These are phyloP conservation scores for Mycosphaerella arachidis DNA, from an alignment of 2,329 filamentous ascomycete species.

Conservation along the genomic window DNA sequence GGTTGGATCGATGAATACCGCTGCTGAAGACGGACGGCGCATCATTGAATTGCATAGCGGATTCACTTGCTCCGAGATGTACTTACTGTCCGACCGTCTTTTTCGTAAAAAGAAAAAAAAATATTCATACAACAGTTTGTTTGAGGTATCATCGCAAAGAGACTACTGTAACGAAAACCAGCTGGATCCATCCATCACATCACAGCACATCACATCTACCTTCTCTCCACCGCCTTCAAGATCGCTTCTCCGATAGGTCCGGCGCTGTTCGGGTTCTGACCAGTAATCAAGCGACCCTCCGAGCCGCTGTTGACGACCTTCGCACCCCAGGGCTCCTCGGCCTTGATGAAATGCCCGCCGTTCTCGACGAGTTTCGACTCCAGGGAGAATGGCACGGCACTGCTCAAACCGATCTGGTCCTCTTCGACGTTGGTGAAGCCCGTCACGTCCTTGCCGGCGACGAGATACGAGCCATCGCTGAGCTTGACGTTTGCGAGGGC, in stretches of 20 bases:
- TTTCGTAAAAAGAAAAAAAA: too few species aligned
- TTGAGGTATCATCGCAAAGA: not conserved
- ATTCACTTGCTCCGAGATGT: too few species aligned
- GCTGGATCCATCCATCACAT: not conserved
- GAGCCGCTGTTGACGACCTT: conserved; percentile 39
- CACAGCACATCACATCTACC: not conserved
- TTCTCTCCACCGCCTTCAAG: conserved; percentile 4
- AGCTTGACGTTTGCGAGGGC: conserved; percentile 57
- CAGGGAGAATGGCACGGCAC: conserved; percentile 57
- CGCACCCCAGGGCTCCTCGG: conserved; percentile 42
- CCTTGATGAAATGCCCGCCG: conserved; percentile 55
- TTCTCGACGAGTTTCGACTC: conserved; percentile 52
- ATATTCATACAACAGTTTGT: too few species aligned
- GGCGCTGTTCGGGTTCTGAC: conserved; percentile 47
- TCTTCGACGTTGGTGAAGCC: conserved; percentile 58
- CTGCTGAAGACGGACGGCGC: too few species aligned
- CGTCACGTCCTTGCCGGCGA: conserved; percentile 56
- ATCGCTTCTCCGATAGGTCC: conserved; percentile 42
- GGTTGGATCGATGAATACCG: too few species aligned
- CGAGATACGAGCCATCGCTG: conserved; percentile 48
- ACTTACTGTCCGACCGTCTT: too few species aligned
- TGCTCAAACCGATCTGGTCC: conserved; percentile 37
- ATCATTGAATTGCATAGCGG: too few species aligned
- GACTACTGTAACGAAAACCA: not conserved
- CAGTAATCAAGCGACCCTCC: conserved; percentile 42